A percentile compares a stretch with the other conserved stretches of the same genome.
Evolutionary conservation across 768 basidiomycete species (phyloP).

Genomic region (Hygrocybe punicea): DNA sequence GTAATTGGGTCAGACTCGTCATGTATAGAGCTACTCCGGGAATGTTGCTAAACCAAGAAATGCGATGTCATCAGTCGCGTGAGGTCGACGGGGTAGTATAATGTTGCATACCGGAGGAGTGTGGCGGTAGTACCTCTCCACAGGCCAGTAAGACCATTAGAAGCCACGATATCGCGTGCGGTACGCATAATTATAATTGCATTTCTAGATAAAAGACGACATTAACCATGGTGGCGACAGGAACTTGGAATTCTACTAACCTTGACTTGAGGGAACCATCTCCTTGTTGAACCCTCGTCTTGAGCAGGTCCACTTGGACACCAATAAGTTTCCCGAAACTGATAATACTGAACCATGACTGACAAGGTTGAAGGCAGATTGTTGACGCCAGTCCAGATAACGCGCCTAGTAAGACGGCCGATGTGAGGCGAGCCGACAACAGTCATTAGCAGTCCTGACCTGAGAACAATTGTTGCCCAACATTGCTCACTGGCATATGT

Average conservation of each 20-base stretch:
- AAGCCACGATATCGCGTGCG: constrained; percentile 53
- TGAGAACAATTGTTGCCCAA: constrained; percentile 62
- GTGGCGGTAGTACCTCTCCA: constrained; percentile 90
- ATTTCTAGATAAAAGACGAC: constrained; percentile 24
- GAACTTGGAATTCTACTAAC: constrained; percentile 28
- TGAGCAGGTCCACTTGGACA: constrained; percentile 74
- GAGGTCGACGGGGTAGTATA: neutral
- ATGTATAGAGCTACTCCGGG: constrained; percentile 94
- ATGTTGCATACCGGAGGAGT: constrained; percentile 54
- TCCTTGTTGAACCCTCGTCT: constrained; percentile 87
- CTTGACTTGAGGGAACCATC: constrained; percentile 44
- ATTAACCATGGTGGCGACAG: neutral
- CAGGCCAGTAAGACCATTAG: constrained; percentile 65
- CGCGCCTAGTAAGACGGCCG: constrained; percentile 49
- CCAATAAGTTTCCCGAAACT: neutral
- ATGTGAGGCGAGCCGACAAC: neutral
- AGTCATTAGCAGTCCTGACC: constrained; percentile 35
- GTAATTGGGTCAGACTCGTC: constrained; percentile 77
- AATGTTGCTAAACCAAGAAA: constrained; percentile 59
- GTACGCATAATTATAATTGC: constrained; percentile 47
- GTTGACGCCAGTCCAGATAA: constrained; percentile 76
- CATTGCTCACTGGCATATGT: constrained; percentile 54
- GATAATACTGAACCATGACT: constrained; percentile 18
- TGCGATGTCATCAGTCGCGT: constrained; percentile 6
- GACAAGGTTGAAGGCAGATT: constrained; percentile 73